Conservation (phyloP, 169 alveolate species). For the Plasmodium fragile region DNA sequence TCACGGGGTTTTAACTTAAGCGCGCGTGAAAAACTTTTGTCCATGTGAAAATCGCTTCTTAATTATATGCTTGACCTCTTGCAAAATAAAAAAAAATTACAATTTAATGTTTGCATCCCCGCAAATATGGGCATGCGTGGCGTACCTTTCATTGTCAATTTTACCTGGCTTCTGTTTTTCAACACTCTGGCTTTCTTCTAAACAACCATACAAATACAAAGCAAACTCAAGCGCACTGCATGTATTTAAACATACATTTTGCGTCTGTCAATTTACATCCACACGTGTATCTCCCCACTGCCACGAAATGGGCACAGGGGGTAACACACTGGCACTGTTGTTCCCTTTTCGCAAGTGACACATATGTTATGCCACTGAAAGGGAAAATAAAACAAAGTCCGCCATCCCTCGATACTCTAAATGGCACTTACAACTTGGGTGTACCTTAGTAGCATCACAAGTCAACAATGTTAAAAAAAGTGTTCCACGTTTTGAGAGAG, state of each 20-base stretch:
- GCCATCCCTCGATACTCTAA: neutral
- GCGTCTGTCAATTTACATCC: neutral
- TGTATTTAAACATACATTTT: slow-evolving; percentile 1
- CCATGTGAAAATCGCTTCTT: neutral
- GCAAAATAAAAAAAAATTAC: neutral
- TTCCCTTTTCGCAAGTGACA: neutral
- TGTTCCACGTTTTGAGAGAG: neutral
- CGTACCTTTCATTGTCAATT: neutral
- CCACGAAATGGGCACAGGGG: neutral
- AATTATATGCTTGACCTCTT: neutral
- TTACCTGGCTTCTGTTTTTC: neutral
- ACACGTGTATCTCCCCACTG: neutral
- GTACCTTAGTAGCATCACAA: neutral
- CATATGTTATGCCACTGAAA: neutral
- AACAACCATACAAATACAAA: neutral
- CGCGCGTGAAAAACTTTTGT: neutral
- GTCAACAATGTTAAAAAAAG: neutral
- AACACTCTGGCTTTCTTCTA: neutral
- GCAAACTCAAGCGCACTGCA: neutral
- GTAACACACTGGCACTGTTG: neutral
- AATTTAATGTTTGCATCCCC: neutral
- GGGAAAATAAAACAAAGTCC: neutral
- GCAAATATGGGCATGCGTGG: neutral
- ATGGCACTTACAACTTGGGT: neutral
- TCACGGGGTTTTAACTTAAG: neutral